Percentiles rank a stretch among this genome's conserved stretches.
Evolutionary conservation across 768 basidiomycete genomes (phyloP).

Genomic region (Calocybe indica): DNA sequence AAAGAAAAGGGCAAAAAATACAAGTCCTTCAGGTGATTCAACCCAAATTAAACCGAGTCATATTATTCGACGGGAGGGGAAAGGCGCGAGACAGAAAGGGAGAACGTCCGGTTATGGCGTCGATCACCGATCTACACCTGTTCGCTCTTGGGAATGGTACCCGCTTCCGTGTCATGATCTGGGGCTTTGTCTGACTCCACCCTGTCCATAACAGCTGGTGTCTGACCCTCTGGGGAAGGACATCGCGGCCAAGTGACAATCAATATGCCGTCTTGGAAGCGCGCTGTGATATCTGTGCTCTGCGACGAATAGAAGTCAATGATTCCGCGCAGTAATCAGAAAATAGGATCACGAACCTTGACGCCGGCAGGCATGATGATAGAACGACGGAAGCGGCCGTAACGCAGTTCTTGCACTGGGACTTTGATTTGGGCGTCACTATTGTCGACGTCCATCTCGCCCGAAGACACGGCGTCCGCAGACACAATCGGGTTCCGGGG

Average conservation of each 20-base stretch:
- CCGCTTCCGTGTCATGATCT: neutral
- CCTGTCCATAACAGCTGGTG: too few relatives aligned
- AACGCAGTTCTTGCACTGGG: conserved; percentile 33
- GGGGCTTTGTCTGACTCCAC: neutral
- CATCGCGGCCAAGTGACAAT: conserved; percentile 36
- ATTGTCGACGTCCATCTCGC: too few relatives aligned
- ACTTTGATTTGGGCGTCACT: conserved; percentile 3
- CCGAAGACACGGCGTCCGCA: too few relatives aligned
- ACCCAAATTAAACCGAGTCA: too few relatives aligned
- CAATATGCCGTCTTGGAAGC: conserved; percentile 33
- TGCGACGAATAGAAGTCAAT: conserved; percentile 15
- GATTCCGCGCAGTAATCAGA: conserved; percentile 4
- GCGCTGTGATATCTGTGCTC: conserved; percentile 30
- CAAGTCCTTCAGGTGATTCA: too few relatives aligned
- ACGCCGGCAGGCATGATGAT: conserved; percentile 31
- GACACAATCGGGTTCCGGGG: too few relatives aligned
- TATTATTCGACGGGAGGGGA: too few relatives aligned
- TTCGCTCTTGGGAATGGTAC: neutral
- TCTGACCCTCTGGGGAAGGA: conserved; percentile 6
- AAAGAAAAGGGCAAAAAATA: too few relatives aligned
- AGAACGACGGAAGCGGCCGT: conserved; percentile 34
- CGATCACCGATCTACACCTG: too few relatives aligned
- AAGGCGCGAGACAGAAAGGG: too few relatives aligned
- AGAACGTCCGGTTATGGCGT: too few relatives aligned
- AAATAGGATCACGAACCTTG: conserved; percentile 22